Evolutionary conservation across 2,329 filamentous ascomycete species (phyloP).

Genomic region (Alternaria sp.): DNA sequence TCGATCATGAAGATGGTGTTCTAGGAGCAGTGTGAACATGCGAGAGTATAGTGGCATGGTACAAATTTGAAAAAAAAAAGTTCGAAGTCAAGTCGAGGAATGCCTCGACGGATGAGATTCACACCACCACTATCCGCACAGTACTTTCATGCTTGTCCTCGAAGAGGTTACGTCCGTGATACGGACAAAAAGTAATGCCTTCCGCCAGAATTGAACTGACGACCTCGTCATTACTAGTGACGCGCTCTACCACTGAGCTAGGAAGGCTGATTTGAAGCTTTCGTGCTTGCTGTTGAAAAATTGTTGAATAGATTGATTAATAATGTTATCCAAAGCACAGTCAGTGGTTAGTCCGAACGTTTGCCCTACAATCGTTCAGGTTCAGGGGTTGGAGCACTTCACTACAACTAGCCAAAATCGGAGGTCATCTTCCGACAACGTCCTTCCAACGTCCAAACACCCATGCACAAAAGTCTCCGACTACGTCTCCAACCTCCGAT

Average conservation of each 20-base stretch:
- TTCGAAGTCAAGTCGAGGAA: too few relatives aligned
- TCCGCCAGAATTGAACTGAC: conserved; percentile 21
- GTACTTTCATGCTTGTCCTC: background rate
- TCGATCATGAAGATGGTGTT: background rate
- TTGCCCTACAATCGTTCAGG: too few relatives aligned
- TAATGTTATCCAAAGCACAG: too few relatives aligned
- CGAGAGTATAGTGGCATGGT: background rate
- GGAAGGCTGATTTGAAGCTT: conserved; percentile 9
- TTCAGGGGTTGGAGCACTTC: background rate
- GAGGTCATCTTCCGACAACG: background rate
- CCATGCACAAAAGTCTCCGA: conserved; percentile 1
- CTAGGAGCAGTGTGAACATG: background rate
- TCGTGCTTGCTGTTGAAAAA: background rate
- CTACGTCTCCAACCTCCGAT: background rate
- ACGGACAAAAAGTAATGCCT: conserved; percentile 12
- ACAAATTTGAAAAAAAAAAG: background rate
- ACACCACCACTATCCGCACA: background rate
- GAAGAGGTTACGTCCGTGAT: background rate
- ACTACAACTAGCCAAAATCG: background rate
- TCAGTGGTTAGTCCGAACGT: too few relatives aligned
- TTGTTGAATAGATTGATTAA: rapidly evolving
- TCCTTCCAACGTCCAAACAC: background rate
- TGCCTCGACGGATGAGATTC: background rate
- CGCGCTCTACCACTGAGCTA: conserved; percentile 23
- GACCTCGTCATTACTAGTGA: conserved; percentile 23